A percentile compares a stretch with the other conserved stretches of the same genome.
These are phyloP conservation scores for Mucor piriformis DNA, from an alignment of 371 early-diverging fungal species.

Conservation along the genomic window DNA sequence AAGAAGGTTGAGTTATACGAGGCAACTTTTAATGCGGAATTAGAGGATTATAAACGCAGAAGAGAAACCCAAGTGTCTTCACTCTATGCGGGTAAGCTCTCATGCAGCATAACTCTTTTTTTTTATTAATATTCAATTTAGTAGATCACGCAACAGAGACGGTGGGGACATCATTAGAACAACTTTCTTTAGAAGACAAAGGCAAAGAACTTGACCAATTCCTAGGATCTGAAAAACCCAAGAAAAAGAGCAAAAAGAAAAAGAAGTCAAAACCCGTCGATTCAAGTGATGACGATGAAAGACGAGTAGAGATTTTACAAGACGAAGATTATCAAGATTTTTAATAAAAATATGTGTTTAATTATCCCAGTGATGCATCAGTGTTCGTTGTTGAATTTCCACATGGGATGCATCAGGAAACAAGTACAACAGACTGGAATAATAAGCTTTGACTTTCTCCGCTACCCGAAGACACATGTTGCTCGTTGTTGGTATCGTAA, in stretches of 20 bases:
- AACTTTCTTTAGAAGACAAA: constrained; percentile 22
- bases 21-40: constrained; percentile 48
- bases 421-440: background rate
- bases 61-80: constrained; percentile 46
- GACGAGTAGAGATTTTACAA: constrained; percentile 36
- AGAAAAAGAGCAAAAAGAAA: background rate
- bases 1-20: constrained; percentile 46
- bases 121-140: background rate
- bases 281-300: constrained; percentile 16
- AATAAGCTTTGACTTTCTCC: background rate
- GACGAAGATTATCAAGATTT: constrained; percentile 46
- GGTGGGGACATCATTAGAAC: constrained; percentile 26
- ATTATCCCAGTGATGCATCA: background rate
- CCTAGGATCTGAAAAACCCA: constrained; percentile 16
- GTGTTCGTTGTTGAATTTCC: background rate
- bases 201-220: constrained; percentile 25
- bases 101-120: background rate
- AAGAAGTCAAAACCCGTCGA: background rate
- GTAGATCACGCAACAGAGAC: background rate
- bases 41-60: constrained; percentile 47
- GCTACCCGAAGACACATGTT: background rate
- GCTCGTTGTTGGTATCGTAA: background rate
- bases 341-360: background rate
- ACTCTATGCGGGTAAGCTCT: constrained; percentile 33
- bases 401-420: background rate